Evolutionary conservation across 2,329 filamentous ascomycete species (phyloP).

Genomic region (Harringtonia lauricola): DNA sequence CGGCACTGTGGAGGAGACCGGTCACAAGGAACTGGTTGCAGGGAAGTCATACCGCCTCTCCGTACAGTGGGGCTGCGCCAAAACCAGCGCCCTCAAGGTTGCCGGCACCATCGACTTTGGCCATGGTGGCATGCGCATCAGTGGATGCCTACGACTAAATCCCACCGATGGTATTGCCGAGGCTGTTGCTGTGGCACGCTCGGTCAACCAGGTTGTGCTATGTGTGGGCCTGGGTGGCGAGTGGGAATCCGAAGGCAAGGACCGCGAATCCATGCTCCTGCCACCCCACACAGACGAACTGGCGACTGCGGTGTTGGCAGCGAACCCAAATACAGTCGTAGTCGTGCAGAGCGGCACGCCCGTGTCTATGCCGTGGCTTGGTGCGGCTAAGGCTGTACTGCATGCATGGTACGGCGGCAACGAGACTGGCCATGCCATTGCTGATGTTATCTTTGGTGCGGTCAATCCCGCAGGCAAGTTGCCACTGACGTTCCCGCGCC

Average conservation of each 20-base stretch:
- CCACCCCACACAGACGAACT: constrained; percentile 49
- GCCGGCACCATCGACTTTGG: background rate
- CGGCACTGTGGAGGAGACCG: background rate
- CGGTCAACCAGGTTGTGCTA: constrained; percentile 53
- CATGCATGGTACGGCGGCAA: constrained; percentile 63
- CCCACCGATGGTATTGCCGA: background rate
- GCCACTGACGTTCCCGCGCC: constrained; percentile 53
- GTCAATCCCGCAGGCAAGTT: constrained; percentile 58
- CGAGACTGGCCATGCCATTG: constrained; percentile 56
- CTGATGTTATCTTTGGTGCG: constrained; percentile 53
- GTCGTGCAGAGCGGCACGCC: constrained; percentile 58
- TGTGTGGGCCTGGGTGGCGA: constrained; percentile 66
- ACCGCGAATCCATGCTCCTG: constrained; percentile 46
- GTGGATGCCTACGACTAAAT: background rate
- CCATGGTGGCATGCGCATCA: background rate
- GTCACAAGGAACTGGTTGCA: background rate
- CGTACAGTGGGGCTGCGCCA: background rate
- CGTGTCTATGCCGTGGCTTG: constrained; percentile 58
- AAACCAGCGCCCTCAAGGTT: background rate
- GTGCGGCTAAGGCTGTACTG: constrained; percentile 52
- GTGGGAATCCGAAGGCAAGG: constrained; percentile 59
- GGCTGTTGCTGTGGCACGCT: background rate
- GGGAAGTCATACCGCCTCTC: background rate
- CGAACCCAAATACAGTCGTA: constrained; percentile 55
- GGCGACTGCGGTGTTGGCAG: constrained; percentile 49